These are phyloP conservation scores for Phytophthora pluvialis DNA, from an alignment of 352 stramenopile genomes.

Conservation along the genomic window DNA sequence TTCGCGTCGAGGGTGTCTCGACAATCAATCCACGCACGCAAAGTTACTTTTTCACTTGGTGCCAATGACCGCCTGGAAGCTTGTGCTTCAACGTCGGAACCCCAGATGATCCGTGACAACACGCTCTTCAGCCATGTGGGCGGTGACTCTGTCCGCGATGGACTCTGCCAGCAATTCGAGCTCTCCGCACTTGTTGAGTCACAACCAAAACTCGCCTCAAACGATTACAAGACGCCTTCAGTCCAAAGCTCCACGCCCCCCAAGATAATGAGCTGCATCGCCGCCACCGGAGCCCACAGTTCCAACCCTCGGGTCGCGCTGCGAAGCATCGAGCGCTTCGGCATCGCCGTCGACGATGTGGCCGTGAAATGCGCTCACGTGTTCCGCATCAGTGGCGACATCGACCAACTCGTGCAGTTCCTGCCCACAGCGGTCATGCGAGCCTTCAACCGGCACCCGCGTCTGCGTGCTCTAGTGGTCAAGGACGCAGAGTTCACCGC, in stretches of 20 bases:
- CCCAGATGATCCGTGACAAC: too few species aligned
- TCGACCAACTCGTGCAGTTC: constrained; percentile 40
- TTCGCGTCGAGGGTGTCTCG: too few species aligned
- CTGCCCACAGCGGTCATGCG: constrained; percentile 58
- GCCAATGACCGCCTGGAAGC: too few species aligned
- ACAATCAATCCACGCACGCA: too few species aligned
- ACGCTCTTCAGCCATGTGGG: too few species aligned
- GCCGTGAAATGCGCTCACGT: constrained; percentile 44
- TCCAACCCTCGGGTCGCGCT: constrained; percentile 6
- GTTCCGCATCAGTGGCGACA: constrained; percentile 43
- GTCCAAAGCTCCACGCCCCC: background rate
- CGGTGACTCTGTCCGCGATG: too few species aligned
- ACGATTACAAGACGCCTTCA: background rate
- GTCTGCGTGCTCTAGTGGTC: constrained; percentile 48
- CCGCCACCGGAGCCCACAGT: background rate
- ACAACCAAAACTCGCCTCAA: background rate
- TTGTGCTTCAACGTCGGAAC: too few species aligned
- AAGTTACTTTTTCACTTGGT: too few species aligned
- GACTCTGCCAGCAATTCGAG: too few species aligned
- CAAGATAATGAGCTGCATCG: background rate
- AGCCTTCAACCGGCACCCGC: constrained; percentile 68
- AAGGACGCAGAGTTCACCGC: constrained; percentile 45
- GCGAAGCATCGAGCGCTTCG: constrained; percentile 46
- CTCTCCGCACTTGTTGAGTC: too few species aligned
- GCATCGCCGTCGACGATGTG: constrained; percentile 36